phyloP scores from a whole-genome alignment of 176 grass and related monocot species.

The Aegilops tauschii region DNA sequence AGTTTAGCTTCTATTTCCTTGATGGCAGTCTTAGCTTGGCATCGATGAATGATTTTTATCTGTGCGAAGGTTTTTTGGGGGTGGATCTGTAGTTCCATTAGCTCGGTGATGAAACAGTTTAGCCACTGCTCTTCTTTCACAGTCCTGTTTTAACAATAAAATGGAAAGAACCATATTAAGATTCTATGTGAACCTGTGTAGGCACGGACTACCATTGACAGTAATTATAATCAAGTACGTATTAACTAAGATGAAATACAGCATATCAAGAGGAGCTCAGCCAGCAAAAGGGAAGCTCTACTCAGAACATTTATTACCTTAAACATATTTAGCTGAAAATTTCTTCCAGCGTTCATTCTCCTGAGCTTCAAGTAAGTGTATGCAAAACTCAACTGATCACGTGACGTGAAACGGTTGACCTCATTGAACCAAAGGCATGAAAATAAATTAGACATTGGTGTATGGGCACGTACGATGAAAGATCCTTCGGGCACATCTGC shows the following conservation, averaged over 20 bases:
- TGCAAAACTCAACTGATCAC: slow-evolving; percentile 86
- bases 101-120: slow-evolving; percentile 82
- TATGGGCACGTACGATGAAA: slow-evolving; percentile 84
- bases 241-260: background rate
- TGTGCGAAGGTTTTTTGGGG: slow-evolving; percentile 15
- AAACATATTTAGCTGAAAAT: slow-evolving; percentile 84
- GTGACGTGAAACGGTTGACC: slow-evolving; percentile 73
- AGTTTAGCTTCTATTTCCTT: background rate
- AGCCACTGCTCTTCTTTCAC: slow-evolving; percentile 77
- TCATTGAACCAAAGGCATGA: slow-evolving; percentile 98
- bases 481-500: slow-evolving; percentile 98
- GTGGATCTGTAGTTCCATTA: slow-evolving; percentile 36
- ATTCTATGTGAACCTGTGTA: background rate
- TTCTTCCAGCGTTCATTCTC: slow-evolving; percentile 59
- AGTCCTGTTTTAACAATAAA: slow-evolving; percentile 62
- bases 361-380: slow-evolving; percentile 92
- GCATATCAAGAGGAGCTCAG: background rate
- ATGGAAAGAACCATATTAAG: background rate
- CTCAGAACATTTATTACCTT: slow-evolving; percentile 52
- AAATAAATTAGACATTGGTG: slow-evolving; percentile 95
- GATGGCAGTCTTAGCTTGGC: slow-evolving; percentile 14
- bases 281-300: background rate
- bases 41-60: slow-evolving; percentile 1
- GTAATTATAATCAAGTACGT: background rate
- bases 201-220: background rate